Evolutionary conservation across 179 eudicot species (phyloP).

Genomic region (Nepenthes alata): DNA sequence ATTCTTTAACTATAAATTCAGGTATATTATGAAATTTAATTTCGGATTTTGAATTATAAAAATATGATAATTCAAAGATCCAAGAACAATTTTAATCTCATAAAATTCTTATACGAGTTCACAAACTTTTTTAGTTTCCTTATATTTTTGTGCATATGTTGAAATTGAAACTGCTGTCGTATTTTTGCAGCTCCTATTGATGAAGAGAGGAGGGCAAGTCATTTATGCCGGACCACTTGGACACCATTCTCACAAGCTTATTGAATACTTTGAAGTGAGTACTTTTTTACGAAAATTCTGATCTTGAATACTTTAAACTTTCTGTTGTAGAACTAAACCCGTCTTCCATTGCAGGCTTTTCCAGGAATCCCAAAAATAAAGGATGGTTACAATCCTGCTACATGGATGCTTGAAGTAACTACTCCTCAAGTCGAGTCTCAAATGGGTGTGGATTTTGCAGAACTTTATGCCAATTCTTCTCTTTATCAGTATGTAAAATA

Average conservation of each 20-base stretch:
- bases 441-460: slow-evolving; percentile 50
- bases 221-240: slow-evolving; percentile 66
- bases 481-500: slow-evolving; percentile 35
- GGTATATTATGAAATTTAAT: too few relatives aligned
- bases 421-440: slow-evolving; percentile 36
- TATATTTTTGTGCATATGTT: not conserved
- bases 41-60: too few relatives aligned
- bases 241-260: slow-evolving; percentile 34
- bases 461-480: slow-evolving; percentile 33
- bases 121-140: not conserved
- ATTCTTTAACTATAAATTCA: too few relatives aligned
- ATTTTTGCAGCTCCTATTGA: slow-evolving; percentile 41
- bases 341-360: slow-evolving; percentile 32
- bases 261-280: slow-evolving; percentile 65
- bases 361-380: slow-evolving; percentile 47
- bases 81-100: too few relatives aligned
- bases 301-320: not conserved
- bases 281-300: not conserved
- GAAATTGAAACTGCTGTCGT: not conserved
- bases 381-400: slow-evolving; percentile 69
- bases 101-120: not conserved
- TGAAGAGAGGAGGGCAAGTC: slow-evolving; percentile 85
- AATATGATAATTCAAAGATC: too few relatives aligned
- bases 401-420: slow-evolving; percentile 69
- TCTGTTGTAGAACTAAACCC: too few relatives aligned